Conservation (phyloP, 805 yeast genomes). For the Teunomyces aglyptinius region DNA sequence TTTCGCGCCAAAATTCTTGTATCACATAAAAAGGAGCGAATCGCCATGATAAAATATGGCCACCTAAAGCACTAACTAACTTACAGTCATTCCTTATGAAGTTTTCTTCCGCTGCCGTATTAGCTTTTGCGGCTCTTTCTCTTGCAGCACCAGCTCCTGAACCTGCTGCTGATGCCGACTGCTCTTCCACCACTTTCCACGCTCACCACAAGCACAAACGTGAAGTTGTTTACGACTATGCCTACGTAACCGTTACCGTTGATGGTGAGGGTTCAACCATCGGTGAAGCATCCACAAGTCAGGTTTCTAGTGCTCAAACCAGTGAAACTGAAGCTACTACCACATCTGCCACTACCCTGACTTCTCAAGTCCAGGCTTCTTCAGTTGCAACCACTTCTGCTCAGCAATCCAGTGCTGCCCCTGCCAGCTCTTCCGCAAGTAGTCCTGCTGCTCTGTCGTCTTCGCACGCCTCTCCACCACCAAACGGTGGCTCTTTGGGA, state of each 20-base stretch:
- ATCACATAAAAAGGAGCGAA: not conserved
- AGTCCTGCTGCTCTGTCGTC: conserved; percentile 11
- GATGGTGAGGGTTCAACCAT: conserved; percentile 41
- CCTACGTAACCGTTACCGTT: conserved; percentile 43
- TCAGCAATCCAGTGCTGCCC: conserved; percentile 12
- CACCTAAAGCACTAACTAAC: conserved; percentile 10
- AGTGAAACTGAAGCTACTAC: conserved; percentile 3
- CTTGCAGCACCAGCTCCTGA: conserved; percentile 26
- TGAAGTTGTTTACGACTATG: conserved; percentile 54
- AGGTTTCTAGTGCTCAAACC: conserved; percentile 16
- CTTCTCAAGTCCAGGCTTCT: conserved; percentile 10
- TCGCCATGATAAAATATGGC: conserved; percentile 1
- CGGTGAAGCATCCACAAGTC: conserved; percentile 7
- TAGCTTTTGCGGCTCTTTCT: conserved; percentile 20
- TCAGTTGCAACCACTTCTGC: conserved; percentile 16
- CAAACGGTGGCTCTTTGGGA: conserved; percentile 48
- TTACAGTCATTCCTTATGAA: conserved; percentile 20
- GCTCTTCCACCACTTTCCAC: conserved; percentile 48
- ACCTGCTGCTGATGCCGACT: conserved; percentile 26
- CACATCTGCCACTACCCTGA: conserved; percentile 17
- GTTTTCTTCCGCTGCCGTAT: conserved; percentile 17
- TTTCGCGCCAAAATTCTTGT: not conserved
- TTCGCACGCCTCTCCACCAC: conserved; percentile 10
- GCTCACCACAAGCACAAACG: conserved; percentile 62
- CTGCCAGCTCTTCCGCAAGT: conserved; percentile 16